Evolutionary conservation across 2,329 filamentous ascomycete genomes (phyloP).

Genomic region (Coleophoma cylindrospora): DNA sequence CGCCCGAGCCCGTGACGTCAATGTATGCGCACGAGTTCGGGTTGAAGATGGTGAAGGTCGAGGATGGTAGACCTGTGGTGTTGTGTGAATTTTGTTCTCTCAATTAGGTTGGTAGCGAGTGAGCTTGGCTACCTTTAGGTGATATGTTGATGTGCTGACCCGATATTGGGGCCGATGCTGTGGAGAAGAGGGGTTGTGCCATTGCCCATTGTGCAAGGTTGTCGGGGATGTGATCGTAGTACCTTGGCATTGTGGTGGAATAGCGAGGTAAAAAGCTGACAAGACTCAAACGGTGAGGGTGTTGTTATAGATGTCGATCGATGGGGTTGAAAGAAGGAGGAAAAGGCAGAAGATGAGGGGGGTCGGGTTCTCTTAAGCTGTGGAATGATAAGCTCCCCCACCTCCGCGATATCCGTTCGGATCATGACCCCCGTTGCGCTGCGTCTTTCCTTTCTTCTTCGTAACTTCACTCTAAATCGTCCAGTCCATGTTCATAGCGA

Average conservation of each 20-base stretch:
- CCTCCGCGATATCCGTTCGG: no score
- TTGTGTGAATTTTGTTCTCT: not conserved
- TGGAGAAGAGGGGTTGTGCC: conserved; percentile 69
- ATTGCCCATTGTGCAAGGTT: conserved; percentile 60
- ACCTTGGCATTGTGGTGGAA: conserved; percentile 49
- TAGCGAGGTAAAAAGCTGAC: not conserved
- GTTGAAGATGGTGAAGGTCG: conserved; percentile 56
- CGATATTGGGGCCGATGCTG: conserved; percentile 64
- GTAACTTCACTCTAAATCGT: no score
- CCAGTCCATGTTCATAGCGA: no score
- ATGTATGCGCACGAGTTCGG: conserved; percentile 61
- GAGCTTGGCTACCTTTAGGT: conserved; percentile 55
- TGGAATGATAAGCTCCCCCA: no score
- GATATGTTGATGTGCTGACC: conserved; percentile 70
- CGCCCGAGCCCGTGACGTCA: conserved; percentile 70
- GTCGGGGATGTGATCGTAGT: conserved; percentile 47
- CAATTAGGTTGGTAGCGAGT: not conserved
- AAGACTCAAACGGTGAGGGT: not conserved
- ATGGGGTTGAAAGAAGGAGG: not conserved
- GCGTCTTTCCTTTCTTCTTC: no score
- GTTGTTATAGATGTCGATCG: no score
- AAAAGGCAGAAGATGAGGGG: not conserved
- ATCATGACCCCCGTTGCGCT: no score
- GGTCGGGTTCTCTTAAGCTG: not conserved
- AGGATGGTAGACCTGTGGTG: conserved; percentile 42